phyloP scores from a whole-genome alignment of 257 asterid genomes.

The Solanum pinnatisectum region DNA sequence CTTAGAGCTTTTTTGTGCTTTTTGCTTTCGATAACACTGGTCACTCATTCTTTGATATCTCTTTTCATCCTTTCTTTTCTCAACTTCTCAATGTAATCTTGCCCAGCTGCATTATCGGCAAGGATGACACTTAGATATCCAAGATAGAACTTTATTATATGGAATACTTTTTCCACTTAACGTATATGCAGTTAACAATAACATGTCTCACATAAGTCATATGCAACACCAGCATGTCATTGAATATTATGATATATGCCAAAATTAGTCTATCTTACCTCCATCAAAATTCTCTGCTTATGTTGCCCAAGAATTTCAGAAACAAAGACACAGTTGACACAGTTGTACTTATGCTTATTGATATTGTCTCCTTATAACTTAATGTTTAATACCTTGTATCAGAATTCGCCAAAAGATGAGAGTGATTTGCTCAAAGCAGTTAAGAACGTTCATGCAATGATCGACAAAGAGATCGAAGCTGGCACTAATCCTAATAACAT shows the following conservation, averaged over 20 bases:
- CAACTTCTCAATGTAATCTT: neutral
- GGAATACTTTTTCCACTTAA: neutral
- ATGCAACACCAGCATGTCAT: neutral
- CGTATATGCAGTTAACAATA: neutral
- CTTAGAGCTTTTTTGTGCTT: neutral
- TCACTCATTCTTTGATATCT: neutral
- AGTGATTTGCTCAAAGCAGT: constrained; percentile 62
- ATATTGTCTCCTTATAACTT: neutral
- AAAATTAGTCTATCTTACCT: neutral
- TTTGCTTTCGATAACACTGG: neutral
- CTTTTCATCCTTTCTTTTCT: neutral
- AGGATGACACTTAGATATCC: neutral
- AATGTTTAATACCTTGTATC: constrained; percentile 1
- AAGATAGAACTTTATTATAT: neutral
- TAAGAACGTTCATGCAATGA: constrained; percentile 64
- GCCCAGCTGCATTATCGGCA: neutral
- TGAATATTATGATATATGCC: neutral
- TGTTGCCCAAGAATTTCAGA: neutral
- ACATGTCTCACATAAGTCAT: neutral
- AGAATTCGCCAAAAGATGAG: constrained; percentile 87
- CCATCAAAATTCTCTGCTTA: neutral
- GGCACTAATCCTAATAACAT: constrained; percentile 69
- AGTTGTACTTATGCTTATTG: neutral
- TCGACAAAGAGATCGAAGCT: constrained; percentile 74
- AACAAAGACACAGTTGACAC: neutral